phyloP scores from a whole-genome alignment of 2,329 filamentous ascomycete genomes.

The Penicillium sp. region DNA sequence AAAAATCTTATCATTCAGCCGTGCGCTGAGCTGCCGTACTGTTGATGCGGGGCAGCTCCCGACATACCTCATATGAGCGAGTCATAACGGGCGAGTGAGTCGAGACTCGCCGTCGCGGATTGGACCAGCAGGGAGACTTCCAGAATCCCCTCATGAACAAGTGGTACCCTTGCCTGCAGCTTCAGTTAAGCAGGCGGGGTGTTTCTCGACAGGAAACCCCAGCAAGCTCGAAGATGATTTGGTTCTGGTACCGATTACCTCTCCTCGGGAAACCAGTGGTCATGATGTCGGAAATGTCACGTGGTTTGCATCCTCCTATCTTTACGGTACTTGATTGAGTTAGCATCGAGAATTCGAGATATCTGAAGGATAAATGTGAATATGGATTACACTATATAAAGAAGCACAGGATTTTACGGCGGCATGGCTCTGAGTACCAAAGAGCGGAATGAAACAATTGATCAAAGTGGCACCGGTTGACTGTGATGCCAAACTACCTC shows the following conservation, averaged over 20 bases:
- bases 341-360: background rate
- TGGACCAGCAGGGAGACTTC: conserved; percentile 23
- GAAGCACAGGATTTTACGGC: background rate
- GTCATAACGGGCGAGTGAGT: conserved; percentile 39
- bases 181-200: conserved; percentile 23
- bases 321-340: background rate
- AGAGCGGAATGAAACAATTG: background rate
- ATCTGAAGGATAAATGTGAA: background rate
- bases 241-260: conserved; percentile 18
- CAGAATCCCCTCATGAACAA: conserved; percentile 38
- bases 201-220: conserved; percentile 21
- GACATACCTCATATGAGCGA: conserved; percentile 45
- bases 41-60: background rate
- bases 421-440: background rate
- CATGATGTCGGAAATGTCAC: conserved; percentile 27
- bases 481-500: conserved; percentile 5
- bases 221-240: conserved; percentile 23
- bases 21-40: background rate
- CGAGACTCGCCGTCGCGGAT: conserved; percentile 35
- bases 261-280: conserved; percentile 30
- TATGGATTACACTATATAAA: background rate
- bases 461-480: background rate
- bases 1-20: background rate
- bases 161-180: conserved; percentile 18
- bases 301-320: conserved; percentile 13